Evolutionary conservation across 1,139 yeast genomes (phyloP).

Genomic region (Yarrowia galli): DNA sequence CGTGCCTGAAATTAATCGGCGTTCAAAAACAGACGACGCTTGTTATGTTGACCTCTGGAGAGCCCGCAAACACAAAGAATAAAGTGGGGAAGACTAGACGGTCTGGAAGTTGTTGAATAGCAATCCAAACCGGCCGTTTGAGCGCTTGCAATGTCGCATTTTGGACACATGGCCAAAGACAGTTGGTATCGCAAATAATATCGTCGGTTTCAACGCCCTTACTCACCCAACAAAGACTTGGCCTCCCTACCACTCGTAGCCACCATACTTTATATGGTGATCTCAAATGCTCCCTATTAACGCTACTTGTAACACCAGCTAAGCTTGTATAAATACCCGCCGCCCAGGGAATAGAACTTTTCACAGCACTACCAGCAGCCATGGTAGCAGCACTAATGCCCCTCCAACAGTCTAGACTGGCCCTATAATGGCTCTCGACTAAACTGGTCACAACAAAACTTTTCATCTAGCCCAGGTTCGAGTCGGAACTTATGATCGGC

Average conservation of each 20-base stretch:
- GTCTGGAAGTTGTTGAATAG: conserved; percentile 10
- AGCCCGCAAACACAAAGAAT: neutral
- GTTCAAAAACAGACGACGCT: neutral
- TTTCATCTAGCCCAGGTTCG: neutral
- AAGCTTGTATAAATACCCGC: conserved; percentile 12
- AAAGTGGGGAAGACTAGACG: conserved; percentile 17
- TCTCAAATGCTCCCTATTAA: neutral
- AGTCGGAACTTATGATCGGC: too few relatives aligned
- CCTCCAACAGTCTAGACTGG: neutral
- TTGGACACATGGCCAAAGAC: neutral
- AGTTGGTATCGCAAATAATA: neutral
- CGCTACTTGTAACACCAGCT: neutral
- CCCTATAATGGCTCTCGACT: too few relatives aligned
- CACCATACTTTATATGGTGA: neutral
- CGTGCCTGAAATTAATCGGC: conserved; percentile 31
- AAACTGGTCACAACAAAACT: neutral
- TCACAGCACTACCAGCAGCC: too few relatives aligned
- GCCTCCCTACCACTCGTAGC: too few relatives aligned
- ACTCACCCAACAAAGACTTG: too few relatives aligned
- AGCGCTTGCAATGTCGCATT: neutral
- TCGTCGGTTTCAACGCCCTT: too few relatives aligned
- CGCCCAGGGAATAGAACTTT: neutral
- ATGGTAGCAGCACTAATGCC: too few relatives aligned
- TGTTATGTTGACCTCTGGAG: conserved; percentile 17
- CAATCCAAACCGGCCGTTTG: neutral